Evolutionary conservation across 169 alveolate species (phyloP), one percentile per base, ranked within the genome.

Genomic region (Cryptosporidium felis): DNA sequence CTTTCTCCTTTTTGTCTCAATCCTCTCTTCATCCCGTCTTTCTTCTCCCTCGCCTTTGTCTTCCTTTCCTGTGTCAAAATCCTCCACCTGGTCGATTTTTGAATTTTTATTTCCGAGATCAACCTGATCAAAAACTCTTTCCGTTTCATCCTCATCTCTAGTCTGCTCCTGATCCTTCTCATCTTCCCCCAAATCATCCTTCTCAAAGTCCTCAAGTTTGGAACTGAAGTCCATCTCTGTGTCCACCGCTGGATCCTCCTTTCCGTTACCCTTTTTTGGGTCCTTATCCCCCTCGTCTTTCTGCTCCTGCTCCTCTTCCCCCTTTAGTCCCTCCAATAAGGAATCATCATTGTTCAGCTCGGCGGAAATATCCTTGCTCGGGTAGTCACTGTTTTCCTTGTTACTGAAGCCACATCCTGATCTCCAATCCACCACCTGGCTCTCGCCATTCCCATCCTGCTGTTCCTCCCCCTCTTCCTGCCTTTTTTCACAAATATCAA

Each of bases 261-360:
- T 93, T 49, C 89, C 92, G 40, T 93, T 80, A 9, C 91, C 89
- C 80, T 91, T 92, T 47, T 92, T 94, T 23, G 80, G 90, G 12
- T 92, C 91, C 30, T 92, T 89, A 5, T 92, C 74, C 12, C 89
- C 90, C 46, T 92, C 45, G 12, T 91, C 89, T 6, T 92, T 62
- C 26, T 92, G 32, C 9, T 91, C 79, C 28, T 91, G 62, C 45
- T 94, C 88, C 23, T 92, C 80, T 38, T 93, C 92, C 9, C 81
- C 59, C 18, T 80, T 60, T 49, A 90, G 61, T 53, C 90, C 89
- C 56, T 91, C 94, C 62, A 88, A 89, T 81, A 92, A 82, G 61
- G 90, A 80, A 30, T 96, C 96, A 49, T 93, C 92, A 59, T 92
- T 80, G 88, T 95, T 92, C 79, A 94, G 94, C 80, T 94, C 97